Evolutionary conservation across 345 rosid species (phyloP), one percentile per base, ranked within the genome.

Genomic region (Lagerstroemia speciosa): DNA sequence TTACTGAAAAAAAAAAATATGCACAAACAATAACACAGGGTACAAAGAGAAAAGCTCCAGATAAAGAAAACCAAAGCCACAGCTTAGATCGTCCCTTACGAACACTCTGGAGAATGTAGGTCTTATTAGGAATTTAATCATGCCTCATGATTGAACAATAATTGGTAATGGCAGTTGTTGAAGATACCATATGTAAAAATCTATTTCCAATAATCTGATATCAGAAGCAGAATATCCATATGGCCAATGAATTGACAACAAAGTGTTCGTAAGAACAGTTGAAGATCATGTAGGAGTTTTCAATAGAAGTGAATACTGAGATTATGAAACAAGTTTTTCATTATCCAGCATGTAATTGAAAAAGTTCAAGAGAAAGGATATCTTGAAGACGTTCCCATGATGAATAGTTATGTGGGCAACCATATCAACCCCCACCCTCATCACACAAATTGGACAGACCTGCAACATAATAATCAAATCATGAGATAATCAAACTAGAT

Each of bases 371-470:
- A 9, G 75, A 79, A 79, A 86, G 93, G 98, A 93, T 93, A 93
- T 89, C 89, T 90, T 93, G 78, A 89, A 93, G 67, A 89, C 76
- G 74, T 87, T 87, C 68, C 96, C 92, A 74, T 93, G 98, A 63
- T 90, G 94, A 69, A 85, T 70, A 24, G 97, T 93, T 77, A 93
- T 93, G 80, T 93, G 98, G 1, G 96, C 91, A 80, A 93, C 97
- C 98, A 93, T 87, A 77, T 93, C 98, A 61, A 85, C 84, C 66
- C 96, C 96, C 69, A 90, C 98, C 81, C 92, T 93, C 84, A 86
- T 67, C 27, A 91, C 79, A 78, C 98, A 93, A 72, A 90, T 92
- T 6, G 98, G 97, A 73, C 98, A 93, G 62, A 93, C 92, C 98
- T 93, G 87, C 82, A 80, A 61, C 73, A 60, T 50, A 73, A 65